Evolutionary conservation across 2,329 filamentous ascomycete species (phyloP).

Genomic region (Talaromyces sp.): DNA sequence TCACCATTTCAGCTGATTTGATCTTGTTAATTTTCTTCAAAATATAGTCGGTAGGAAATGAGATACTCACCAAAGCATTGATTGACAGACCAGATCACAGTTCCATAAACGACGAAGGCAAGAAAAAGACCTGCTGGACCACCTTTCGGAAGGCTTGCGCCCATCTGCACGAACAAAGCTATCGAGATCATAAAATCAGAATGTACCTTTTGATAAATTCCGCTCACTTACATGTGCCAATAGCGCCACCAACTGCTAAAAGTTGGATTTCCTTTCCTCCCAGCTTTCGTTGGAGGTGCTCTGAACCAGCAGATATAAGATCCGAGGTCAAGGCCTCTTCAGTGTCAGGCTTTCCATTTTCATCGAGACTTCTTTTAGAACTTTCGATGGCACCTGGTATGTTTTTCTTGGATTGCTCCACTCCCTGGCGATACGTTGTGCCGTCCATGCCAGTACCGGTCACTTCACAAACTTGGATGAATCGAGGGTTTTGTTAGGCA

Average conservation of each 20-base stretch:
- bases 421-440: too few relatives aligned
- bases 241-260: slow-evolving; percentile 39
- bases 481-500: too few relatives aligned
- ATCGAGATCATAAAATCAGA: background rate
- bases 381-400: too few relatives aligned
- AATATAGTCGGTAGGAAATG: background rate
- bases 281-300: slow-evolving; percentile 32
- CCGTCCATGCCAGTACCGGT: too few relatives aligned
- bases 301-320: slow-evolving; percentile 19
- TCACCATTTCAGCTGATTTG: slow-evolving; percentile 33
- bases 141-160: slow-evolving; percentile 36
- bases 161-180: slow-evolving; percentile 37
- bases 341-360: slow-evolving; percentile 11
- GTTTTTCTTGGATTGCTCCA: too few relatives aligned
- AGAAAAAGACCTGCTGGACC: slow-evolving; percentile 42
- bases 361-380: too few relatives aligned
- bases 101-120: slow-evolving; percentile 28
- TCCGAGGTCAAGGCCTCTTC: slow-evolving; percentile 17
- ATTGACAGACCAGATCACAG: slow-evolving; percentile 37
- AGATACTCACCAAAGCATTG: slow-evolving; percentile 28
- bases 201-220: background rate
- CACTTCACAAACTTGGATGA: too few relatives aligned
- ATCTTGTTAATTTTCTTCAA: background rate
- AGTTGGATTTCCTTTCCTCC: slow-evolving; percentile 39
- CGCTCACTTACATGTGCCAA: slow-evolving; percentile 35